Evolutionary conservation across 1,284 basidiomycete species (phyloP), one percentile per base, ranked within the genome.

Genomic region (Lignosus rhinocerotis): DNA sequence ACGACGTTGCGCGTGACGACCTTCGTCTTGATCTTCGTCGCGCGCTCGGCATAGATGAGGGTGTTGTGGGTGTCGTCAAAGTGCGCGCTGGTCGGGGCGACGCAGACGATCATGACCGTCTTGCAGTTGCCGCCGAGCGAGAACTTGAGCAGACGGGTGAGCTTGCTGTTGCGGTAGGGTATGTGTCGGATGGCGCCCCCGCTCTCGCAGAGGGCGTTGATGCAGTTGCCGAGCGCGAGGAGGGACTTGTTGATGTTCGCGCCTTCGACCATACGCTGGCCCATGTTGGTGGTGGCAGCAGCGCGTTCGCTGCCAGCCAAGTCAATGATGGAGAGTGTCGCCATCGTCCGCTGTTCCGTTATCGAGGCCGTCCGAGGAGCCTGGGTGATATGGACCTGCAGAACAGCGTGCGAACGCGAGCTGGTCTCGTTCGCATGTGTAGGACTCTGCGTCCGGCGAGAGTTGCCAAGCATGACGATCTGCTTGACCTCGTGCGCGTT

Each of bases 51-150:
- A 73, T 97, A 98, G 56, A 96, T 80, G 46, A 98, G 87, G 0
- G 96, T 97, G 72, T 98, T 98, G 72, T 96, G 93, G 31, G 96
- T 98, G 72, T 98, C 96, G 70, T 98, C 96, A 70, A 97, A 96
- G 74, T 98, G 94, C 33, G 85, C 84, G 41, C 94, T 96, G 16
- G 94, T 94, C 1, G 96, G 96, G 1, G 94, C 94, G 53, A 98
- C 82, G 73, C 96, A 98, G 57, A 98, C 96, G 62, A 98, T 94
- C 94, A 96, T 96, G 70, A 96, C 94, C 0, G 96, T 98, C 75
- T 96, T 93, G 81, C 96, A 98, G 74, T 98, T 98, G 14, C 96
- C 96, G 0, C 95, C 95, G 38, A 98, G 85, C 0, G 95, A 96
- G 78, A 96, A 97, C 74, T 98, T 97, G 69, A 98, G 88, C 50